phyloP scores from a whole-genome alignment of 116 monocot genomes.

The Cymodocea nodosa region DNA sequence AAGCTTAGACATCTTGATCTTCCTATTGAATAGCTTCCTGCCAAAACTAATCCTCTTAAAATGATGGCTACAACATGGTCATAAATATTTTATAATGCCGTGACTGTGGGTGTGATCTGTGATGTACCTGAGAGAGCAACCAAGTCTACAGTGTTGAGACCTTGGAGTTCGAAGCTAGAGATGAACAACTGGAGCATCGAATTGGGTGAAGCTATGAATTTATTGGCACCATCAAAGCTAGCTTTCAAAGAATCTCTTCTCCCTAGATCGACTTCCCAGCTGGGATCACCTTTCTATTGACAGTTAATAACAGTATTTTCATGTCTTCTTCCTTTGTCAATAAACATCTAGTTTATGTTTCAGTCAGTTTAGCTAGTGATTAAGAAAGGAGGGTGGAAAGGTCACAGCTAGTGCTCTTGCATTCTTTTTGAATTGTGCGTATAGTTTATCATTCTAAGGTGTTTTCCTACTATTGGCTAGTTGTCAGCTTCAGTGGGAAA shows the following conservation, averaged over 20 bases:
- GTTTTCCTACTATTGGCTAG: no score
- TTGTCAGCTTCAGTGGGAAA: no score
- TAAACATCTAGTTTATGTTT: background rate
- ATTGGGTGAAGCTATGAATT: slow-evolving; percentile 56
- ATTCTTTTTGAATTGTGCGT: no score
- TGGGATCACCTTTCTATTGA: slow-evolving; percentile 49
- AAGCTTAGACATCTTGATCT: slow-evolving; percentile 37
- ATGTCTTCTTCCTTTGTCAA: no score
- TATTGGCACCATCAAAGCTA: slow-evolving; percentile 34
- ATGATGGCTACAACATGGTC: background rate
- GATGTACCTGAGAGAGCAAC: slow-evolving; percentile 49
- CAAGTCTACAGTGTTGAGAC: slow-evolving; percentile 46
- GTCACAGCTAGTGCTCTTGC: no score
- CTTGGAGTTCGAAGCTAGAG: slow-evolving; percentile 42
- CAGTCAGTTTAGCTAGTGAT: background rate
- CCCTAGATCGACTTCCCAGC: slow-evolving; percentile 51
- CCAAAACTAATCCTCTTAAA: background rate
- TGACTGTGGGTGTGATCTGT: background rate
- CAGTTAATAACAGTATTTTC: background rate
- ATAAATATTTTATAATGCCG: background rate
- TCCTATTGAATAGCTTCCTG: slow-evolving; percentile 43
- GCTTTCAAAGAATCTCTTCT: slow-evolving; percentile 53
- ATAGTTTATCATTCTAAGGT: no score
- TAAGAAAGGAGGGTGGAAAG: background rate
- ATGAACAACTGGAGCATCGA: slow-evolving; percentile 38